Evolutionary conservation across 345 rosid genomes (phyloP).

Genomic region (Litchi chinensis): DNA sequence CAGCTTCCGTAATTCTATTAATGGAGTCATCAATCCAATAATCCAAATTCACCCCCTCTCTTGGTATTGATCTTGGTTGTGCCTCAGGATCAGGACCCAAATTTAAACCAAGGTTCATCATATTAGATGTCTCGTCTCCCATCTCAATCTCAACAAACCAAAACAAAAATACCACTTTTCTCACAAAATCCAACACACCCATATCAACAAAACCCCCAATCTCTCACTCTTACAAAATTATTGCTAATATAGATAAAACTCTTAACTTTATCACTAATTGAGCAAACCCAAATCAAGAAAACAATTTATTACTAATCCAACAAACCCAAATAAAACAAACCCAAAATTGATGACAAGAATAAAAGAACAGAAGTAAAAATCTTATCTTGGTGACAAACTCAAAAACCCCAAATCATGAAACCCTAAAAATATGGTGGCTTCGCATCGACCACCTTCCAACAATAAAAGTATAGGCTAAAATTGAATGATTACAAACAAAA

Average conservation of each 20-base stretch:
- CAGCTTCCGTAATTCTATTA: constrained; percentile 61
- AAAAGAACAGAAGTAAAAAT: background rate
- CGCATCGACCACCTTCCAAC: background rate
- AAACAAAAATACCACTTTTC: constrained; percentile 1
- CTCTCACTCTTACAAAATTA: too few relatives aligned
- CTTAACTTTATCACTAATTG: background rate
- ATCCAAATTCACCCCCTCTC: constrained; percentile 57
- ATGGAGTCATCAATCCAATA: constrained; percentile 56
- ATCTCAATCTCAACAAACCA: constrained; percentile 36
- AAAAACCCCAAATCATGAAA: constrained; percentile 10
- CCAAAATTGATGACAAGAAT: too few relatives aligned
- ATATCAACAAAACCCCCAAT: too few relatives aligned
- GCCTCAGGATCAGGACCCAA: constrained; percentile 83
- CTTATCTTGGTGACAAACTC: background rate
- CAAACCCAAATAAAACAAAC: too few relatives aligned
- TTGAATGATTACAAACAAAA: background rate
- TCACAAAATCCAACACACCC: too few relatives aligned
- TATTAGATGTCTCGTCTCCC: constrained; percentile 75
- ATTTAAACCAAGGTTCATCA: constrained; percentile 97
- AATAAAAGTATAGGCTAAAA: background rate
- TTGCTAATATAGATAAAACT: too few relatives aligned
- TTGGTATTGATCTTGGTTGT: constrained; percentile 20
- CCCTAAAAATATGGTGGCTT: constrained; percentile 26
- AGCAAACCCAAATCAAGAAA: constrained; percentile 13
- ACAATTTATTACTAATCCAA: background rate